Conservation (phyloP, 2,329 filamentous ascomycete species). For the Cladophialophora yegresii region DNA sequence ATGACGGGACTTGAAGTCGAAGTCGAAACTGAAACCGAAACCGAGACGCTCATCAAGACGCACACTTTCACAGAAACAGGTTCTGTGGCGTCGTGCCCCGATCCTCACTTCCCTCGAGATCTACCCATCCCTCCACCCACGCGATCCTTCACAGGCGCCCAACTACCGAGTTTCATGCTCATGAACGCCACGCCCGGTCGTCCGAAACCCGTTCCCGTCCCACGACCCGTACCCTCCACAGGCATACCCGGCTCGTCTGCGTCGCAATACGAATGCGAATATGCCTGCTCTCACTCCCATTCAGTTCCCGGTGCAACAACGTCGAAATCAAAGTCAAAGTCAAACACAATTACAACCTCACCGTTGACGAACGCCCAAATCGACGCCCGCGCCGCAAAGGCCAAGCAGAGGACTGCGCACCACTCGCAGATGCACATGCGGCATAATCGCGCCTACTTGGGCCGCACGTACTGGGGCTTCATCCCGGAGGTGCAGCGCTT, state of each 20-base stretch:
- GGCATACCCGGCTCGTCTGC: neutral
- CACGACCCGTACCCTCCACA: neutral
- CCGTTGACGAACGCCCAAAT: neutral
- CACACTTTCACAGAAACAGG: neutral
- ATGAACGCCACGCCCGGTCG: neutral
- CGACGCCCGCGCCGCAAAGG: neutral
- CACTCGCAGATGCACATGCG: neutral
- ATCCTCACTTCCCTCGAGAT: neutral
- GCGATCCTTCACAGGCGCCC: neutral
- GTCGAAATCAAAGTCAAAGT: neutral
- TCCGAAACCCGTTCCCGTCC: neutral
- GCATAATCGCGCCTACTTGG: neutral
- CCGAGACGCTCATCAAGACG: neutral
- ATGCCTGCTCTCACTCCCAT: neutral
- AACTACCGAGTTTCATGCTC: neutral
- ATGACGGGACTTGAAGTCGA: neutral
- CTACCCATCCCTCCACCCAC: neutral
- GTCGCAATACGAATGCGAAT: neutral
- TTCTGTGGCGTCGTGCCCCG: neutral
- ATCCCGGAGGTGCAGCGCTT: constrained; percentile 1
- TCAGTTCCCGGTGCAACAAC: neutral
- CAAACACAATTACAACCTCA: neutral
- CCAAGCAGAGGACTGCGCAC: neutral
- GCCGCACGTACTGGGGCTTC: constrained; percentile 12
- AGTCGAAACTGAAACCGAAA: neutral